Conservation (phyloP, 805 yeast genomes). For the Candida manassasensis region DNA sequence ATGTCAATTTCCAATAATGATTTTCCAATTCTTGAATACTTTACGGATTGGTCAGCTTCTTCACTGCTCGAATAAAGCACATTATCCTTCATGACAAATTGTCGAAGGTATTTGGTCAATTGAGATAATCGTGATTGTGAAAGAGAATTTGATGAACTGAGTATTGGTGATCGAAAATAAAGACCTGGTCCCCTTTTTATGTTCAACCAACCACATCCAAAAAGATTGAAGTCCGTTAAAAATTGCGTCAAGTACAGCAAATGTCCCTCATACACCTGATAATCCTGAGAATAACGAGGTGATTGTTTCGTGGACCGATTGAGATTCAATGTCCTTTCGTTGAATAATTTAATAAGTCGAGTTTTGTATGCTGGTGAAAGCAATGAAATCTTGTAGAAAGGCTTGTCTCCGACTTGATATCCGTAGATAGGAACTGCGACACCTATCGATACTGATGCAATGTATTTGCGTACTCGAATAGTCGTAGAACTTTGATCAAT, state of each 20-base stretch:
- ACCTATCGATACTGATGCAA: conserved; percentile 61
- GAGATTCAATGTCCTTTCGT: conserved; percentile 16
- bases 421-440: conserved; percentile 85
- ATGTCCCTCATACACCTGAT: conserved; percentile 62
- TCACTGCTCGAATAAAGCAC: conserved; percentile 20
- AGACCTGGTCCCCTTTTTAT: conserved; percentile 23
- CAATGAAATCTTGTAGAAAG: conserved; percentile 64
- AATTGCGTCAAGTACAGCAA: conserved; percentile 75
- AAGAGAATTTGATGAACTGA: conserved; percentile 16
- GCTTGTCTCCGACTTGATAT: conserved; percentile 58
- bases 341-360: conserved; percentile 47
- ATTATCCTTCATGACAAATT: conserved; percentile 20
- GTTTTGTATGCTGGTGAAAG: conserved; percentile 56
- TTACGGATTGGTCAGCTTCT: conserved; percentile 1
- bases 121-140: conserved; percentile 7
- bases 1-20: conserved; percentile 71
- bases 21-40: conserved; percentile 53
- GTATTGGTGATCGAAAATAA: conserved; percentile 55
- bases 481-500: neutral
- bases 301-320: conserved; percentile 1
- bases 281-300: conserved; percentile 2
- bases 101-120: conserved; percentile 5
- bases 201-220: conserved; percentile 77
- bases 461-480: conserved; percentile 28
- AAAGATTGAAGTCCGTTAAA: conserved; percentile 74